Conservation (phyloP, 2,329 filamentous ascomycete species). For the Didymella exigua region DNA sequence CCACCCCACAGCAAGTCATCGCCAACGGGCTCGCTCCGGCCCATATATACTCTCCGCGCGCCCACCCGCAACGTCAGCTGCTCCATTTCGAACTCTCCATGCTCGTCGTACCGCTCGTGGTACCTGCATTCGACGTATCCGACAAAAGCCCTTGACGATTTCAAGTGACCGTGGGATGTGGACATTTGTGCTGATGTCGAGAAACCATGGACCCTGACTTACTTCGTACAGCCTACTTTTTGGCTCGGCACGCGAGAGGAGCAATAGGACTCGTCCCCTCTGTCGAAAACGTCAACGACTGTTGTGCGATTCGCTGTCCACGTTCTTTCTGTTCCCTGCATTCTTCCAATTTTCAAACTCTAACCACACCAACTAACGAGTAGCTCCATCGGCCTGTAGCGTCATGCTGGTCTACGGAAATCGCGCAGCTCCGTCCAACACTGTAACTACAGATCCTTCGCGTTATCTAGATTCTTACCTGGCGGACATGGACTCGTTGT, state of each 20-base stretch:
- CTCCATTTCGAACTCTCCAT: neutral
- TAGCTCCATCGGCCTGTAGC: slow-evolving; percentile 9
- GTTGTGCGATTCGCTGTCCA: neutral
- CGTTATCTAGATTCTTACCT: slow-evolving; percentile 4
- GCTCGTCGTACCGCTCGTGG: neutral
- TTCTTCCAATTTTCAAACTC: slow-evolving; percentile 7
- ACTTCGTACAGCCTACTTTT: neutral
- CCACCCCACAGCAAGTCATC: neutral
- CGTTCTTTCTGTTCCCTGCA: neutral
- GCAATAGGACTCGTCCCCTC: neutral
- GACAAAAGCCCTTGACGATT: neutral
- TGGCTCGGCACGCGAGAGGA: neutral
- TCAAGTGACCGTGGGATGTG: neutral
- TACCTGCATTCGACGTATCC: slow-evolving; percentile 11
- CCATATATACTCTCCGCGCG: neutral
- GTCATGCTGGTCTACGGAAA: slow-evolving; percentile 7
- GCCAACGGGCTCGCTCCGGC: slow-evolving; percentile 5
- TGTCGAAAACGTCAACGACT: neutral
- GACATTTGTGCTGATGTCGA: neutral
- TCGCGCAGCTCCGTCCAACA: slow-evolving; percentile 4
- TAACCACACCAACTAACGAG: slow-evolving; percentile 6
- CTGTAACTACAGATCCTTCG: neutral
- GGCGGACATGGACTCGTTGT: neutral
- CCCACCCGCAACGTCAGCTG: neutral
- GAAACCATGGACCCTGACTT: neutral